Conservation (phyloP, 306 rosid species). For the Elaeagnus macrophylla region DNA sequence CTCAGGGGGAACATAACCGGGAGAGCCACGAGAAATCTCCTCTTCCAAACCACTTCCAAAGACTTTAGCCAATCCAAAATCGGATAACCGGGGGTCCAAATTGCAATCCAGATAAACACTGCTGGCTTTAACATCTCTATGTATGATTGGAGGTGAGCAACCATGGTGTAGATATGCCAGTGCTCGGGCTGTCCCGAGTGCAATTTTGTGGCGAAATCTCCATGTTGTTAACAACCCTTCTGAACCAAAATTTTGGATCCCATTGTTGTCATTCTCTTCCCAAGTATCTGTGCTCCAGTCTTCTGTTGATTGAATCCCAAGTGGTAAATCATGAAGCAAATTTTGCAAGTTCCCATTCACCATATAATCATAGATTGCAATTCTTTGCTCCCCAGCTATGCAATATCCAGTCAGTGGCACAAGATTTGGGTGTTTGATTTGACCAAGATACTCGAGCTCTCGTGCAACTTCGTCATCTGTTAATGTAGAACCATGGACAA, state of each 20-base stretch:
- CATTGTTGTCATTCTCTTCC: constrained; percentile 63
- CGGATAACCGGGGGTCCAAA: constrained; percentile 88
- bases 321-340: constrained; percentile 87
- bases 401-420: constrained; percentile 95
- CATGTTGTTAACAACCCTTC: constrained; percentile 77
- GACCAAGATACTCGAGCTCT: constrained; percentile 91
- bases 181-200: constrained; percentile 91
- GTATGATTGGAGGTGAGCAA: constrained; percentile 94
- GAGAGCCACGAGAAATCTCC: constrained; percentile 63
- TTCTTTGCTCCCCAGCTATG: constrained; percentile 95
- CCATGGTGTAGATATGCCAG: constrained; percentile 94
- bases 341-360: constrained; percentile 96
- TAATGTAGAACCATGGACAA: constrained; percentile 85
- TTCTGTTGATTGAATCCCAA: constrained; percentile 79
- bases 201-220: constrained; percentile 85
- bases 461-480: constrained; percentile 87
- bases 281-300: constrained; percentile 96
- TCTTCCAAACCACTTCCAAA: constrained; percentile 78
- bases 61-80: constrained; percentile 84
- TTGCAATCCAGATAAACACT: constrained; percentile 83
- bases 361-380: constrained; percentile 96
- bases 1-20: constrained; percentile 88
- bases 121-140: constrained; percentile 85
- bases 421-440: constrained; percentile 92
- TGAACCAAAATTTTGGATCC: constrained; percentile 65